phyloP scores from a whole-genome alignment of 2,329 filamentous ascomycete species.

The Ophiocordyceps australis region DNA sequence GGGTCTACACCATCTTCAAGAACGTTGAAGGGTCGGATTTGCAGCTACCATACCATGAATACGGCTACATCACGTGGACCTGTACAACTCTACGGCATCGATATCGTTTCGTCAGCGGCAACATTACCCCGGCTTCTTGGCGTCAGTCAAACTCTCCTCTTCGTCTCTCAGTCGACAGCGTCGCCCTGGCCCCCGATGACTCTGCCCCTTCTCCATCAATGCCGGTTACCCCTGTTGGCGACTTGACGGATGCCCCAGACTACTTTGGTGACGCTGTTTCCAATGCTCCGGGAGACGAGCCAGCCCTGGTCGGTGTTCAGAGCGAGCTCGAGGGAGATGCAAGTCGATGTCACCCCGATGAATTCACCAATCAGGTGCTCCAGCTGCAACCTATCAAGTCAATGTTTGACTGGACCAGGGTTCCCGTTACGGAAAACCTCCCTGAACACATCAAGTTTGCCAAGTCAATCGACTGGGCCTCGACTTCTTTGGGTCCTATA shows the following conservation, averaged over 20 bases:
- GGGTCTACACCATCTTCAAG: constrained; percentile 37
- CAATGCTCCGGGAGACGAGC: not conserved
- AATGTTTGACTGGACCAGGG: constrained; percentile 62
- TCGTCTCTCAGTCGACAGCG: constrained; percentile 16
- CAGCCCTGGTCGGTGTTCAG: constrained; percentile 1
- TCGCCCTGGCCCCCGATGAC: constrained; percentile 4
- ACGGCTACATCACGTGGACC: constrained; percentile 51
- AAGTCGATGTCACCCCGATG: constrained; percentile 17
- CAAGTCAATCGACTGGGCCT: constrained; percentile 53
- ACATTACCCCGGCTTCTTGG: constrained; percentile 12
- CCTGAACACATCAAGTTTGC: constrained; percentile 58
- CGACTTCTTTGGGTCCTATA: constrained; percentile 58
- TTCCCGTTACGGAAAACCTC: constrained; percentile 43
- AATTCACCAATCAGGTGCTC: constrained; percentile 22
- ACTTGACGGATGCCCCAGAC: constrained; percentile 14
- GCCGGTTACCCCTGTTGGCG: constrained; percentile 13
- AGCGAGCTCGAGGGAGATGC: constrained; percentile 4
- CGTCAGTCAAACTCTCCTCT: constrained; percentile 20
- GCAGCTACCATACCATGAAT: constrained; percentile 34
- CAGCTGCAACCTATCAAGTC: constrained; percentile 6
- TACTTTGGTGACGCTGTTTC: constrained; percentile 21
- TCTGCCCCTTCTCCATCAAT: constrained; percentile 12
- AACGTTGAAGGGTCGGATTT: constrained; percentile 30
- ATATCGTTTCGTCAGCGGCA: constrained; percentile 49
- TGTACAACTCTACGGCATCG: constrained; percentile 50